Conservation (phyloP, 371 early-diverging fungal species). For the Mucor indicus region DNA sequence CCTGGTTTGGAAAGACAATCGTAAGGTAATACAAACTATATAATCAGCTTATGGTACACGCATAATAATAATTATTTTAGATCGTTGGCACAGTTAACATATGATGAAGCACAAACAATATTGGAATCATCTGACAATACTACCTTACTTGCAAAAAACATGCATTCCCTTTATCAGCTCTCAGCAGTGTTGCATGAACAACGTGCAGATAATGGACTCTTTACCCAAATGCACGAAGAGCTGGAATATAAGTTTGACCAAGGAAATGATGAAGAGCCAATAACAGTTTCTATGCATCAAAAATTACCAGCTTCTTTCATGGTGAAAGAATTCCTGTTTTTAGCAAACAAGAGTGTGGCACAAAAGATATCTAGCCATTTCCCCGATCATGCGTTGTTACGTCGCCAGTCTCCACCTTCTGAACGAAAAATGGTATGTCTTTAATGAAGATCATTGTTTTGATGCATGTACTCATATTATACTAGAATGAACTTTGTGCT, state of each 20-base stretch:
- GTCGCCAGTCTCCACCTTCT: conserved; percentile 71
- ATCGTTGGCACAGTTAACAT: conserved; percentile 41
- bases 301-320: conserved; percentile 87
- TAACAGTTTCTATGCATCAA: conserved; percentile 62
- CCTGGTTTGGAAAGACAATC: conserved; percentile 75
- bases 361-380: conserved; percentile 75
- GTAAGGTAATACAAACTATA: conserved; percentile 54
- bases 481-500: conserved; percentile 27
- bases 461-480: neutral
- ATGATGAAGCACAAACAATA: too few relatives aligned
- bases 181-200: conserved; percentile 16
- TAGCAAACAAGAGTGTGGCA: conserved; percentile 92
- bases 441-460: neutral
- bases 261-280: conserved; percentile 37
- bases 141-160: conserved; percentile 3
- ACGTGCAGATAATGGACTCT: conserved; percentile 24
- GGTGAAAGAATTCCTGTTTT: conserved; percentile 94
- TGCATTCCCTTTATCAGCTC: conserved; percentile 17
- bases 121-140: too few relatives aligned
- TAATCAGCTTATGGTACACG: too few relatives aligned
- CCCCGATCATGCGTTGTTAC: conserved; percentile 85
- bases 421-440: conserved; percentile 50
- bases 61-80: conserved; percentile 7
- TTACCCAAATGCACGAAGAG: conserved; percentile 29
- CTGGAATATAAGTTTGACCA: conserved; percentile 26